A percentile compares a stretch with the other conserved stretches of the same genome.
These are phyloP conservation scores for Reutealis trisperma DNA, from an alignment of 345 rosid species.

Conservation along the genomic window DNA sequence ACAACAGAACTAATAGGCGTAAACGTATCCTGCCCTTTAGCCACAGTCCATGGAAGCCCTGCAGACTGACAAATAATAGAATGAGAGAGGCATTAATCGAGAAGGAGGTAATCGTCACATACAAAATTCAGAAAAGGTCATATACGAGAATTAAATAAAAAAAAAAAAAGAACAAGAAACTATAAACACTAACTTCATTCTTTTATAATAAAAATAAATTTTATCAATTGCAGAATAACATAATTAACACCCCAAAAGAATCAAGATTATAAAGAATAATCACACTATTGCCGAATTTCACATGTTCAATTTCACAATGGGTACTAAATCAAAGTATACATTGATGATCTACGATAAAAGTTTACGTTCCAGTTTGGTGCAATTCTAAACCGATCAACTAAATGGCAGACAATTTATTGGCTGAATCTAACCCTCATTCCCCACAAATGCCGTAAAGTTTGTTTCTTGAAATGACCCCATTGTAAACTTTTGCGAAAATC, in stretches of 20 bases:
- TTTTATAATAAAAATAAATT: too few relatives aligned
- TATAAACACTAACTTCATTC: neutral
- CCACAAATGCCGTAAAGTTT: neutral
- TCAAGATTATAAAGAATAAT: too few relatives aligned
- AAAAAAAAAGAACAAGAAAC: neutral
- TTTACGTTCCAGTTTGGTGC: conserved; percentile 1
- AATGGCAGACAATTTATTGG: neutral
- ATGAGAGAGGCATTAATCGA: conserved; percentile 1
- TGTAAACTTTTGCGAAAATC: neutral
- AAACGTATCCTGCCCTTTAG: conserved; percentile 92
- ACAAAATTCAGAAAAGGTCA: neutral
- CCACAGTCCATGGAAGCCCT: conserved; percentile 94
- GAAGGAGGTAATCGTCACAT: neutral
- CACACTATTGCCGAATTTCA: neutral
- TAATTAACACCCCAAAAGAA: too few relatives aligned
- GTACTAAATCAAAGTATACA: neutral
- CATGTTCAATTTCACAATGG: neutral
- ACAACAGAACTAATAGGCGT: conserved; percentile 90
- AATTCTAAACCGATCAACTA: neutral
- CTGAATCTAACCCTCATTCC: neutral
- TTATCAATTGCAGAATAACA: too few relatives aligned
- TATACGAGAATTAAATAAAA: neutral
- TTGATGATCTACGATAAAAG: neutral
- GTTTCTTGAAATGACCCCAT: neutral
- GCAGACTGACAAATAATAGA: conserved; percentile 54